Base-by-base conservation (phyloP, 2,329 filamentous ascomycete species). In the Fusarium citri region DNA sequence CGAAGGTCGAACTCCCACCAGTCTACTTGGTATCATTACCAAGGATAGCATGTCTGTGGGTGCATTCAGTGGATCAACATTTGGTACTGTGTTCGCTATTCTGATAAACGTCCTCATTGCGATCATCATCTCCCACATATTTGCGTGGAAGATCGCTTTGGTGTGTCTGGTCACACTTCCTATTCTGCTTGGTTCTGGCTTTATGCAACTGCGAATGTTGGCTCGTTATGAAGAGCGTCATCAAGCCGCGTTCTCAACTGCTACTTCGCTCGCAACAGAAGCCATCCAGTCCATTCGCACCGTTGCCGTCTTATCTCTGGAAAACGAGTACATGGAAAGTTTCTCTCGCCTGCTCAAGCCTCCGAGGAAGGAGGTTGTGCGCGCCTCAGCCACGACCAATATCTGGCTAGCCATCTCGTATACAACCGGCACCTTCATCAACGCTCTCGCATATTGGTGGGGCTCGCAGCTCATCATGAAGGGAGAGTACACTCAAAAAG, bases 361-460 rank as follows among this genome's bases (percentile, higher is more conserved):
- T 0, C 86, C 86, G 1, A 85, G 86, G 7, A 83, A 86, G 56
- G 90, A 82, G 78, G 89, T 80, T 79, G 79, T 83, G 3, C 76
- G 79, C 11, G 82, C 81, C n/a, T 84, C 81, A 23, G 75, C 81
- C 72, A 81, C 82, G 58, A 85, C 85, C 30, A 90, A 88, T 75
- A 77, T 89, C 25, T 89, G 86, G 82, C 83, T 90, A 11, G 87
- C 89, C 4, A 81, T 89, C 30, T 84, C 88, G 18, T 87, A 88
- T 75, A 86, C 84, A 64, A 81, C 86, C 12, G 86, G 88, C 30
- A 91, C 90, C 73, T 84, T 92, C 50, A 87, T 93, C 23, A 92
- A 94, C 74, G 89, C 91, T 0, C 85, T 94, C 48, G 89, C 91
- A 2, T 94, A 93, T 78, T 94, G 91, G 90, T 94, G 91, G 91